These are phyloP conservation scores for Sanghuangporus sanghuang DNA, from an alignment of 1,284 basidiomycete species.

Conservation along the genomic window DNA sequence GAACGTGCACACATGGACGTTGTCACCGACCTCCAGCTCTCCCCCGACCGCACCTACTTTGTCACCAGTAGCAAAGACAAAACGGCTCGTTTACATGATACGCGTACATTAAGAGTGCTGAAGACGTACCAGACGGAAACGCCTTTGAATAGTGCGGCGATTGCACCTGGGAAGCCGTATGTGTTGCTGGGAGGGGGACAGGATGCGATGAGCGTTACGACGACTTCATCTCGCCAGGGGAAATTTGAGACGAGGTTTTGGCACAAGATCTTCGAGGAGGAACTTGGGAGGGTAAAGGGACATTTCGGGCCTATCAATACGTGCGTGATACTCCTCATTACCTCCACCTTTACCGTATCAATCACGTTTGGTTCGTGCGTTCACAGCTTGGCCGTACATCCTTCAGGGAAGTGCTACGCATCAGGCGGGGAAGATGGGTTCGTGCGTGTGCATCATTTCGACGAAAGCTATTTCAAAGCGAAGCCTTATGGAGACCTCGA, in stretches of 20 bases:
- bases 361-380: background rate
- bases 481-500: slow-evolving; percentile 89
- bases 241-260: slow-evolving; percentile 99
- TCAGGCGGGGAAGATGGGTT: slow-evolving; percentile 98
- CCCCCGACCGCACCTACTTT: slow-evolving; percentile 90
- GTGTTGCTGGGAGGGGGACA: slow-evolving; percentile 94
- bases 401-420: slow-evolving; percentile 84
- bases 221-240: slow-evolving; percentile 88
- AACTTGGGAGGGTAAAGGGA: slow-evolving; percentile 94
- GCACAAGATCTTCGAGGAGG: slow-evolving; percentile 98
- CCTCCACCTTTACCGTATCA: background rate
- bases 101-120: slow-evolving; percentile 83
- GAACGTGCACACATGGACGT: slow-evolving; percentile 81
- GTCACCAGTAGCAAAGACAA: slow-evolving; percentile 98
- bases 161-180: slow-evolving; percentile 84
- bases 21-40: slow-evolving; percentile 92
- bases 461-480: slow-evolving; percentile 86
- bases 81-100: slow-evolving; percentile 89
- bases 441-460: slow-evolving; percentile 88
- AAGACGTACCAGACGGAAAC: slow-evolving; percentile 95
- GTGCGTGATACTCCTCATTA: slow-evolving; percentile 35
- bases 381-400: slow-evolving; percentile 86
- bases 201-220: slow-evolving; percentile 97
- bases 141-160: slow-evolving; percentile 90
- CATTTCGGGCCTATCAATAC: slow-evolving; percentile 99